Evolutionary conservation across 192 early-diverging fungal species (phyloP), one percentile per base, ranked within the genome.

Genomic region (Backusella liffmaniae): DNA sequence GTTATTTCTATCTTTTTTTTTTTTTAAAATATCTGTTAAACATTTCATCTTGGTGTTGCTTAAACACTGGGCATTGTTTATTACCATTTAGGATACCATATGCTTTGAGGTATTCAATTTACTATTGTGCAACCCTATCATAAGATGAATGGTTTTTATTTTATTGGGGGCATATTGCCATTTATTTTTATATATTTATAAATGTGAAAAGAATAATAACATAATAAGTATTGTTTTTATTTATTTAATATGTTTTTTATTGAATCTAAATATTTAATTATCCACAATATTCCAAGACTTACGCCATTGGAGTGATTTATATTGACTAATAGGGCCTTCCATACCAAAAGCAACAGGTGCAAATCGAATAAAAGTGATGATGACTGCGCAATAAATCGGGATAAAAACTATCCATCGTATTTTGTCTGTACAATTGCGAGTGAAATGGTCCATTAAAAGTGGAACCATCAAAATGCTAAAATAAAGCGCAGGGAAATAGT

Each of bases 401-500:
- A 62, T 62, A 83, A 88, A 89, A 70, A 84, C 44, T 46, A 65
- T 83, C 21, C 23, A 18, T 37, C 49, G 67, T 1, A 23, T 46
- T 44, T 16, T 44, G 62, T 72, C 59, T 30, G 84, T 76, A 69
- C 35, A 66, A 44, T 44, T 76, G 77, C 7, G 67, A 18, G 85
- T 76, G 16, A 90, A 70, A 73, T 96, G 95, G 78, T 99, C 96
- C 21, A 95, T 62, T 34, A 94, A 39, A 77, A 89, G 92, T n/a
- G 89, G 89, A 21, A 91, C 84, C 73, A 92, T 85, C 70, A 98
- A 87, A 76, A 98, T 91, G 15, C 92, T 90, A 87, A 98, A 99
- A 82, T 98, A 98, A 44, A 97, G 80, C 0, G 96, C 94, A 3
- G 97, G 96, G 85, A 98, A 97, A 81, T 98, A 98, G 81, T 98